phyloP scores from a whole-genome alignment of 169 alveolate genomes.

The Plasmodium gallinaceum region DNA sequence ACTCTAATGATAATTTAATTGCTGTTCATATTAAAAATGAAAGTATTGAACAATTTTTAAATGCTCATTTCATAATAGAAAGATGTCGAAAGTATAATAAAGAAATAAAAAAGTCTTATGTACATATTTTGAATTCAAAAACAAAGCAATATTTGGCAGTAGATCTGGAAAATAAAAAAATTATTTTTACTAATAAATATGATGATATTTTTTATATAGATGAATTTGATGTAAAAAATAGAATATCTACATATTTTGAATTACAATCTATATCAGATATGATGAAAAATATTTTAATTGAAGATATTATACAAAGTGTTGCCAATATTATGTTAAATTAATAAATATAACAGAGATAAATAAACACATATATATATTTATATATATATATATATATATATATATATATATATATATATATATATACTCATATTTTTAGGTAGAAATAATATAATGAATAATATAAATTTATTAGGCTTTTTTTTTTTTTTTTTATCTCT shows the following conservation, averaged over 20 bases:
- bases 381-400: neutral
- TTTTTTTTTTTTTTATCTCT: neutral
- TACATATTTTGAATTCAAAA: constrained; percentile 51
- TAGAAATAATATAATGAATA: neutral
- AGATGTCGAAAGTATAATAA: constrained; percentile 55
- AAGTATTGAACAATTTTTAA: constrained; percentile 6
- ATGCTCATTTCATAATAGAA: constrained; percentile 49
- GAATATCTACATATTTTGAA: constrained; percentile 49
- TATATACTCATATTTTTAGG: neutral
- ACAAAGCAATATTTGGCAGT: constrained; percentile 49
- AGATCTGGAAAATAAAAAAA: constrained; percentile 16
- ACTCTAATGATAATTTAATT: constrained; percentile 1
- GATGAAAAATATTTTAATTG: constrained; percentile 47
- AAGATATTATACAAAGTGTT: constrained; percentile 35
- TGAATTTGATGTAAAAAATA: constrained; percentile 4
- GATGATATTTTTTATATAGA: constrained; percentile 38
- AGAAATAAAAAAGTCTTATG: constrained; percentile 39
- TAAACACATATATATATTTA: neutral
- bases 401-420: neutral
- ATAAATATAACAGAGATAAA: neutral
- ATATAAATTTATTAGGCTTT: neutral
- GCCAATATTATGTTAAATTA: constrained; percentile 8
- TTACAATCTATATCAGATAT: constrained; percentile 55
- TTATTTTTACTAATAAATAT: constrained; percentile 39
- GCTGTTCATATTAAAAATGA: constrained; percentile 42